Evolutionary conservation across 2,329 filamentous ascomycete genomes (phyloP), one percentile per base, ranked within the genome.

Genomic region (Parasarocladium wereldwijsianum): DNA sequence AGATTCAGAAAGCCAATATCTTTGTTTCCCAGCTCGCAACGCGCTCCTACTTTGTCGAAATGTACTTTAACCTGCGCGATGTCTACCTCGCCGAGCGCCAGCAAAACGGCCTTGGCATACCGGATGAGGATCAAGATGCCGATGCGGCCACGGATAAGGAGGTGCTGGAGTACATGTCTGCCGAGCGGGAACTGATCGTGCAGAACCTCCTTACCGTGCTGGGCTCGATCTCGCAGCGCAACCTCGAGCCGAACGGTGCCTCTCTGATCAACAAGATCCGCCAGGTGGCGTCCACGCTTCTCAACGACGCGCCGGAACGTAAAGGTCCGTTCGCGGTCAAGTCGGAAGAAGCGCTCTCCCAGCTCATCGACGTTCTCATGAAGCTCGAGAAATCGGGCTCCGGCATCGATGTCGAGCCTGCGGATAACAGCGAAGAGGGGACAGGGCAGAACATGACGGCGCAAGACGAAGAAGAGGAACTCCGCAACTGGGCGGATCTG

Each of bases 1-100:
- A 93, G 52, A 90, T 93, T 17, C 84, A 93, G 49, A 93, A 92
- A 48, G 81, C 83, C 6, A 93, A 93, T 49, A 81, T 93, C 22
- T 84, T 87, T 45, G 73, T 76, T 3, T 87, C 78, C 5, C 78
- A 85, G 43, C 60, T 93, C 8, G 75, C 76, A 3, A 92, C 83
- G 0, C 68, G 85, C 15, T 87, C 81, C 0, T 86, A 84, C 47
- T 73, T 87, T 33, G 82, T 92, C 1, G 83, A 93, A 49, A 77
- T 85, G 38, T 93, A 87, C 54, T 83, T 83, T 50, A 75, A 74
- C 41, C 62, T 90, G 2, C 71, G 75, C 21, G 79, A 85, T 31
- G 69, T 74, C 2, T 70, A 76, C 41, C 54, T 68, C 24, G 48
- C 57, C 12, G 55, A 64, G 34, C 54, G 60, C 34, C 51, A 57